These are phyloP conservation scores for Yamadazyma triangularis DNA, from an alignment of 1,139 yeast genomes.

Conservation along the genomic window DNA sequence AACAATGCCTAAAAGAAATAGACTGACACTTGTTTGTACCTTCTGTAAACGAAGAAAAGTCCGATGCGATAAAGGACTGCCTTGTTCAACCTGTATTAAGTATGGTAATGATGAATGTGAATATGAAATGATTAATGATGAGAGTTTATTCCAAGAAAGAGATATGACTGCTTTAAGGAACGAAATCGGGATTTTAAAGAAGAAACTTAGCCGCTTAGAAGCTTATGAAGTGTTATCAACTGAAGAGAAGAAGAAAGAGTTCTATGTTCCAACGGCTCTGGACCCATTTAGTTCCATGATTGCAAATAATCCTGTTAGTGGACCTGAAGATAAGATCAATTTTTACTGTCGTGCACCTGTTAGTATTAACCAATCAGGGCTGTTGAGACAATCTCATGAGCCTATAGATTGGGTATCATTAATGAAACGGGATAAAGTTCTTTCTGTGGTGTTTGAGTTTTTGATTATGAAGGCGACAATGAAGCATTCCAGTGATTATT, in stretches of 20 bases:
- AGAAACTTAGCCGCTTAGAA: slow-evolving; percentile 5
- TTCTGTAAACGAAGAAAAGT: slow-evolving; percentile 39
- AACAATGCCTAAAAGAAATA: slow-evolving; percentile 17
- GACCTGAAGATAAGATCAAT: slow-evolving; percentile 24
- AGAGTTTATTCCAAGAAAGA: slow-evolving; percentile 5
- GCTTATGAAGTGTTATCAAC: neutral
- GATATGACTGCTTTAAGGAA: slow-evolving; percentile 3
- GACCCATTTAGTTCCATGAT: slow-evolving; percentile 4
- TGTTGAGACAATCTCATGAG: slow-evolving; percentile 20
- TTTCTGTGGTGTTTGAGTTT: slow-evolving; percentile 2
- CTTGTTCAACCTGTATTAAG: slow-evolving; percentile 39
- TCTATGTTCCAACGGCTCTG: neutral
- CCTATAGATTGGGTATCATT: slow-evolving; percentile 36
- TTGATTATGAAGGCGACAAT: slow-evolving; percentile 1
- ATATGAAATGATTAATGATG: slow-evolving; percentile 11
- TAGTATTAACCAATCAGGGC: neutral
- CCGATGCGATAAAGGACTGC: slow-evolving; percentile 36
- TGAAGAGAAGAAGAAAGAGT: neutral
- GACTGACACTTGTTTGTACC: slow-evolving; percentile 33
- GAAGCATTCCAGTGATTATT: too few species aligned
- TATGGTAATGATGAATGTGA: slow-evolving; percentile 27
- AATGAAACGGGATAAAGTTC: slow-evolving; percentile 19
- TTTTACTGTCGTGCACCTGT: slow-evolving; percentile 16
- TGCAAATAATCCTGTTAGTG: slow-evolving; percentile 9
- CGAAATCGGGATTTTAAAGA: slow-evolving; percentile 7